Base-by-base conservation (phyloP, 805 yeast genomes). In the Scheffersomyces coipomensis region DNA sequence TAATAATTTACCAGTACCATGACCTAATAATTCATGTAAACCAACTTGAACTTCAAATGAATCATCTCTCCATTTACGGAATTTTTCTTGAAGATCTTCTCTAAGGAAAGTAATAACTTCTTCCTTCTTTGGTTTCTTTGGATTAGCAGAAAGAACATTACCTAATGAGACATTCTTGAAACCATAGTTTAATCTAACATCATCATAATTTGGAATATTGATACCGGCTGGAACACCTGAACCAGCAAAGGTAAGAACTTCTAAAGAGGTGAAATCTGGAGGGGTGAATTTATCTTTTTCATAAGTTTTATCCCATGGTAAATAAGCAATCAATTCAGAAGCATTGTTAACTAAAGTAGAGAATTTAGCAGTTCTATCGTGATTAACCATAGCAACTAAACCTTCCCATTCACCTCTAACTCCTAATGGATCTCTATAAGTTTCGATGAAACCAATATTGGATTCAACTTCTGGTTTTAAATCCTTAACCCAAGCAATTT, bases 391-490 rank as follows among this genome's bases (percentile, higher is more conserved):
- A 16, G 96, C 91, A 24, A 88, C 93, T 34, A 88, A 67, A 21
- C 95, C 88, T 66, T 88, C 96, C 91, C 93, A 88, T 62, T 88
- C 97, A 43, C 96, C 97, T 55, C 89, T 77, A 34, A 88, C 87
- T 34, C 96, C 96, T 23, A 90, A 78, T 12, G 96, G 95, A 58
- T 88, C 97, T 62, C 97, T 76, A 66, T 88, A 88, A 21, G 96
- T 88, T 66, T 88, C 97, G 51, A 88, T 88, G 59, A 88, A 88
- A 0, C 97, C 97, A 51, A 88, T 78, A 58, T 88, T 88, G 33
- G 91, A 81, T 64, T 70, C 76, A 12, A 70, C 76, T 11, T 68
- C 68, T 10, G 97, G 97, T 1, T 87, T 83, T 37, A 85, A 62
- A 60, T 88, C 96, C 57, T 85, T 85, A 42, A 88, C 95, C 96